Conservation (phyloP, 176 grass and related monocot species). For the Oryza meyeriana region DNA sequence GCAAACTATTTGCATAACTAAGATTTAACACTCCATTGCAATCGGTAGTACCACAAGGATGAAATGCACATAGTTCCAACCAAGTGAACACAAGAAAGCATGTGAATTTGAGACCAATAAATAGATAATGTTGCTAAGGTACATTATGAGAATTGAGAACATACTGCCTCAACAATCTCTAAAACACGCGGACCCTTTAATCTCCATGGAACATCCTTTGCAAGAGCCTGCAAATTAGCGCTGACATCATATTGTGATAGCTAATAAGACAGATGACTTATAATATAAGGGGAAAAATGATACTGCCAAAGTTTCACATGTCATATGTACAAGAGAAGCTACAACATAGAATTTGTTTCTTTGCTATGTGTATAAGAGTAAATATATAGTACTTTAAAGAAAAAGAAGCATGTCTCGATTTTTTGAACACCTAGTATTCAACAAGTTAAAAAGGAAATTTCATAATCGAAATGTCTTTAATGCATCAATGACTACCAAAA, state of each 20-base stretch:
- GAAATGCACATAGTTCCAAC: not conserved
- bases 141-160: slow-evolving; percentile 12
- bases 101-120: slow-evolving; percentile 5
- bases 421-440: not conserved
- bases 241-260: slow-evolving; percentile 16
- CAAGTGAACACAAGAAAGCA: not conserved
- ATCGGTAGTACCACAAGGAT: not conserved
- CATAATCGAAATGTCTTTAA: not conserved
- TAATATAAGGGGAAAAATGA: not conserved
- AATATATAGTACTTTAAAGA: not conserved
- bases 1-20: not conserved
- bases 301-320: not conserved
- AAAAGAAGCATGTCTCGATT: not conserved
- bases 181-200: slow-evolving; percentile 73
- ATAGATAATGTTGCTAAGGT: not conserved
- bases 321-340: not conserved
- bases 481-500: not conserved
- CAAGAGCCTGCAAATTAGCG: slow-evolving; percentile 65
- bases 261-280: not conserved
- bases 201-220: slow-evolving; percentile 95
- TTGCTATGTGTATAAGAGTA: slow-evolving; percentile 1
- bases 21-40: not conserved
- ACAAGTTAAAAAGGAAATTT: not conserved
- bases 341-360: slow-evolving; percentile 10
- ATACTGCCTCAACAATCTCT: slow-evolving; percentile 91